Evolutionary conservation across 371 early-diverging fungal genomes (phyloP).

Genomic region (Circinella minor): DNA sequence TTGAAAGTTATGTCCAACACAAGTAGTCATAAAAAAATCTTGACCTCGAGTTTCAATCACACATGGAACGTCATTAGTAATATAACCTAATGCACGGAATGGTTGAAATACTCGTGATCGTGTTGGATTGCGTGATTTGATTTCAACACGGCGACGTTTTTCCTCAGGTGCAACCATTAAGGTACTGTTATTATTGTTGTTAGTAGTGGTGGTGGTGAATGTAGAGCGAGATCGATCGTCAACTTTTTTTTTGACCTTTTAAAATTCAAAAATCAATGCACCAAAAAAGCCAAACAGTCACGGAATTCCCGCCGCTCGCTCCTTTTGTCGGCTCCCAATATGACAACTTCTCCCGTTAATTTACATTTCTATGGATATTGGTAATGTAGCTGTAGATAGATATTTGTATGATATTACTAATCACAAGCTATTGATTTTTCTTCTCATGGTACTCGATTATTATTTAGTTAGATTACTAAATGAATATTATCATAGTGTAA

Average conservation of each 20-base stretch:
- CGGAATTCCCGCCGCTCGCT: background rate
- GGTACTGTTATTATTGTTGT: background rate
- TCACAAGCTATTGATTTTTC: no score
- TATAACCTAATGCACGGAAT: slow-evolving; percentile 89
- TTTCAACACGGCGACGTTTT: slow-evolving; percentile 25
- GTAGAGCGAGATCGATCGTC: slow-evolving; percentile 11
- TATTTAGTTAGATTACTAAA: no score
- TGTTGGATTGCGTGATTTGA: slow-evolving; percentile 9
- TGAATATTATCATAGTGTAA: no score
- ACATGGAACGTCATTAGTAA: slow-evolving; percentile 81
- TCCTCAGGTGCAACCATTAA: slow-evolving; percentile 21
- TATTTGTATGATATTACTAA: no score
- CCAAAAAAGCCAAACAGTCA: slow-evolving; percentile 1
- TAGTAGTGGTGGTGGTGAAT: no score
- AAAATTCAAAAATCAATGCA: background rate
- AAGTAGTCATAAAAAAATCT: slow-evolving; percentile 80
- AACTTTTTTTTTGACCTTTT: background rate
- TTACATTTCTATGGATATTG: no score
- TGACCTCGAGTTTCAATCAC: slow-evolving; percentile 81
- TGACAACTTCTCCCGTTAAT: no score
- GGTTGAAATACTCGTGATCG: slow-evolving; percentile 77
- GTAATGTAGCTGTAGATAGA: no score
- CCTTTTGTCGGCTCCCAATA: no score
- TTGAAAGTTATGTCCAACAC: slow-evolving; percentile 86
- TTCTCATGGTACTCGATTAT: no score